A percentile compares a stretch with the other conserved stretches of the same genome.
Evolutionary conservation across 163 green algal species (phyloP).

Genomic region (Trebouxiophyceae sp.): DNA sequence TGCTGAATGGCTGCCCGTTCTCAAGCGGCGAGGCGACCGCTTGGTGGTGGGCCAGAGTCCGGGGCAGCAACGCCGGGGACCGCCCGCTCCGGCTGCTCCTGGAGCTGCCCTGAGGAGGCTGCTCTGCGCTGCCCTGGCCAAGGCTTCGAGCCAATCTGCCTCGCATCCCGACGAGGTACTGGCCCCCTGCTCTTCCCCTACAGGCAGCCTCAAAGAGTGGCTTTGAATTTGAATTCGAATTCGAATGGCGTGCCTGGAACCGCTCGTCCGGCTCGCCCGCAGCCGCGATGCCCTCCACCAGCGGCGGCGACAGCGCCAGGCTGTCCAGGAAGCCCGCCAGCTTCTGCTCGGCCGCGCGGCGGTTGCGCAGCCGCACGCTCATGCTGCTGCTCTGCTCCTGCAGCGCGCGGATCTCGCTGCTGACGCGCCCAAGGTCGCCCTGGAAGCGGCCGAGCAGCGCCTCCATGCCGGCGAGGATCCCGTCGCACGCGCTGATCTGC

Average conservation of each 20-base stretch:
- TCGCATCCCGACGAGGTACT: too few relatives aligned
- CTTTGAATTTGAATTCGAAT: not conserved
- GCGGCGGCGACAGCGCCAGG: slow-evolving; percentile 67
- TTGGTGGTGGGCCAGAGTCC: too few relatives aligned
- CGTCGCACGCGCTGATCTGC: slow-evolving; percentile 85
- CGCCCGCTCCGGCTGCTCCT: too few relatives aligned
- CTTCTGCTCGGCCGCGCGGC: slow-evolving; percentile 49
- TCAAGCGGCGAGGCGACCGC: too few relatives aligned
- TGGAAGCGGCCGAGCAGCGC: slow-evolving; percentile 80
- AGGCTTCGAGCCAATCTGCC: too few relatives aligned
- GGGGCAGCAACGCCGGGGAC: too few relatives aligned
- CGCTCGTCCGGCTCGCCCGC: too few relatives aligned
- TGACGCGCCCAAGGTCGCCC: slow-evolving; percentile 77
- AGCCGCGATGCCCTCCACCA: slow-evolving; percentile 70
- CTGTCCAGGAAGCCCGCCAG: slow-evolving; percentile 80
- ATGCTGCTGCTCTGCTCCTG: slow-evolving; percentile 82
- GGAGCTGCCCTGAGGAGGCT: too few relatives aligned
- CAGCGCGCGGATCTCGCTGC: slow-evolving; percentile 82
- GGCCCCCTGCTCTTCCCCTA: not conserved
- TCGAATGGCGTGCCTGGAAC: too few relatives aligned
- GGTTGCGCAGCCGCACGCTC: slow-evolving; percentile 79
- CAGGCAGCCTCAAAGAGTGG: not conserved
- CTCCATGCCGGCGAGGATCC: slow-evolving; percentile 84
- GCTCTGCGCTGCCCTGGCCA: too few relatives aligned
- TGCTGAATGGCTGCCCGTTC: too few relatives aligned